Base-by-base conservation (phyloP, 768 basidiomycete species). In the Leccinum incarnatum region DNA sequence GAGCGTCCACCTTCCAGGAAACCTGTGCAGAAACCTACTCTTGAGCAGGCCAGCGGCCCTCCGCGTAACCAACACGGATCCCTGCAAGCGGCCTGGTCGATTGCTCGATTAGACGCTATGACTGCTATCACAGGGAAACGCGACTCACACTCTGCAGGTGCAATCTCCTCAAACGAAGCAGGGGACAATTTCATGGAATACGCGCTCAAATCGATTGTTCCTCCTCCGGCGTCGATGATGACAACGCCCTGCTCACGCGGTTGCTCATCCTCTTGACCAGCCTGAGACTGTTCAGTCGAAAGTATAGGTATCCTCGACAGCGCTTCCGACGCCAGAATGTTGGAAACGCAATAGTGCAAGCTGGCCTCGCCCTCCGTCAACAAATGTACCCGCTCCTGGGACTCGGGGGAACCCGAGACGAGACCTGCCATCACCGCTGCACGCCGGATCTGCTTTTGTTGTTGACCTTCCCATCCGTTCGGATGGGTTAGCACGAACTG, bases 301-400 rank as follows among this genome's bases (percentile, higher is more conserved):
- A 62, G 3, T n/a, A 62, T 65, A 8, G 69, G 58, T 29, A 62
- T 61, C 46, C 32, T 63, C 8, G 60, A 62, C 48, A 69, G 23
- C 30, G 54, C 10, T 14, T 80, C 76, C 5, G 70, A 74, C 1
- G 78, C 75, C 12, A 82, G 60, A 0, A 81, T 77, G 55, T 76
- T 80, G 30, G 76, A 71, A 19, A 85, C 74, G 55, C 83, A 85
- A 63, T 78, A 86, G 60, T 86, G 81, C 12, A 86, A 66, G 62
- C 81, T 83, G 0, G 85, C 85, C 62, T 87, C 85, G 0, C 85
- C 85, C 61, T 87, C 85, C 0, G 84, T 86, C n/a, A 86, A 77
- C 55, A 87, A 80, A 1, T 78, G 78, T 1, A 86, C 64, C 0
- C 83, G 78, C 3, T 73, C 66, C 30, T 76, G 78, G 0, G 76